Base-by-base conservation (phyloP, 192 early-diverging fungal species). In the Coemansia umbellata region DNA sequence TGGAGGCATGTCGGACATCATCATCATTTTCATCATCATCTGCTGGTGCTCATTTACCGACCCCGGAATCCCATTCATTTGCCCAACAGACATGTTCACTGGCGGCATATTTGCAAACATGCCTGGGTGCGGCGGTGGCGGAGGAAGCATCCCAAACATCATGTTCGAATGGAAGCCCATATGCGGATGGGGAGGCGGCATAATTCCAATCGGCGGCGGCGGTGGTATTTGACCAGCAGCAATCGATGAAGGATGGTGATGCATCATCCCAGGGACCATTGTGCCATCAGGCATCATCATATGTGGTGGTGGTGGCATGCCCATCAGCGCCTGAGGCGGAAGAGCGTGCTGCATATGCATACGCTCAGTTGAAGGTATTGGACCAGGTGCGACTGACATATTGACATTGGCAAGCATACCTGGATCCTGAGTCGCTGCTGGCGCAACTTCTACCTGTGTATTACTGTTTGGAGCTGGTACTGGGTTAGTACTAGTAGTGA, bases 81-180 rank as follows among this genome's bases (percentile, higher is more conserved):
- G 56, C 27, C 44, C 44, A 28, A 50, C 36, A 8, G 55, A 43
- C 68, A 71, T 63, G 10, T 37, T 53, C 2, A 50, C 50, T 26
- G 60, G 60, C 47, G 60, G 54, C 59, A 69, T 58, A 19, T 40
- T 52, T 8, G 58, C 70, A 54, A 52, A 66, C 63, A 74, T 66
- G n/a, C 67, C 67, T 10, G 62, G 62, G 22, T 40, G 51, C 33
- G 40, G 40, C 5, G 49, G 53, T 37, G 45, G 53, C 24, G 62
- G 62, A 26, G 69, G 69, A 57, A 65, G 49, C 70, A 74, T 74
- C 5, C 70, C 70, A 27, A 51, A 74, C 70, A 74, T 66, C 70
- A 74, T 66, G 48, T 48, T 39, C 4, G 70, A 58, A 15, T 55
- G 70, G 59, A 74, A 74, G 8, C 55, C 70, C 69, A 72, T 60